These are phyloP conservation scores for Neurospora tetrasperma DNA, from an alignment of 495 filamentous ascomycete genomes.

Conservation along the genomic window DNA sequence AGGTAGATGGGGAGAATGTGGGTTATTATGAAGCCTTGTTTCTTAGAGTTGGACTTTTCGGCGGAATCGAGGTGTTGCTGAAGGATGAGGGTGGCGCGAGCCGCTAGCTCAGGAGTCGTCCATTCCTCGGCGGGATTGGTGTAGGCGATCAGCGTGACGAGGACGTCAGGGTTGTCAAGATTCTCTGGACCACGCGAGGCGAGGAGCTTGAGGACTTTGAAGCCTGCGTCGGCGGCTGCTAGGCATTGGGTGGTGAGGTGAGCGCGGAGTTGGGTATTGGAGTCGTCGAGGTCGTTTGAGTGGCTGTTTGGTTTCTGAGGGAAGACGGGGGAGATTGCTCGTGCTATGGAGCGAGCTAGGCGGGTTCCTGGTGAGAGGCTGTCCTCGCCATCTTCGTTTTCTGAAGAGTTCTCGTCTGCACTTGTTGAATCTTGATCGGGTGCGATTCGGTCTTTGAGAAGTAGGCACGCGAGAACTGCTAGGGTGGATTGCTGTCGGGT, in stretches of 20 bases:
- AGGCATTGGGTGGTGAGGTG: neutral
- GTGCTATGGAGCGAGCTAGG: slow-evolving; percentile 6
- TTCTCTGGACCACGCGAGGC: neutral
- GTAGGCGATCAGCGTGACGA: slow-evolving; percentile 34
- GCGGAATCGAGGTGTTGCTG: slow-evolving; percentile 23
- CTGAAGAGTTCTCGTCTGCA: neutral
- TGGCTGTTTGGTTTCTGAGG: neutral
- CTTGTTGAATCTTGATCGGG: neutral
- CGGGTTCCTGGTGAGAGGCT: neutral
- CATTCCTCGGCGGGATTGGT: slow-evolving; percentile 43
- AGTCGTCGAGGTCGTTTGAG: neutral
- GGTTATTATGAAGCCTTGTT: slow-evolving; percentile 39
- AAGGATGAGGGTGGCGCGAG: slow-evolving; percentile 32
- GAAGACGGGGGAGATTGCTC: slow-evolving; percentile 7
- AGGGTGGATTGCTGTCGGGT: slow-evolving; percentile 1
- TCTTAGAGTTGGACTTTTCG: neutral
- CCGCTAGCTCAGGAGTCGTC: slow-evolving; percentile 30
- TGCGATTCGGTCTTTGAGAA: neutral
- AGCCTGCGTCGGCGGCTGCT: slow-evolving; percentile 2
- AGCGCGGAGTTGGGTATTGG: slow-evolving; percentile 1
- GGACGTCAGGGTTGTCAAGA: slow-evolving; percentile 6
- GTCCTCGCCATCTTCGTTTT: neutral
- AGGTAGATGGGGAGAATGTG: slow-evolving; percentile 42
- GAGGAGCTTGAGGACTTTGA: slow-evolving; percentile 10
- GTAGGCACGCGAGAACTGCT: slow-evolving; percentile 9